Evolutionary conservation across 257 asterid genomes (phyloP).

Genomic region (Solanum tarapatanum): DNA sequence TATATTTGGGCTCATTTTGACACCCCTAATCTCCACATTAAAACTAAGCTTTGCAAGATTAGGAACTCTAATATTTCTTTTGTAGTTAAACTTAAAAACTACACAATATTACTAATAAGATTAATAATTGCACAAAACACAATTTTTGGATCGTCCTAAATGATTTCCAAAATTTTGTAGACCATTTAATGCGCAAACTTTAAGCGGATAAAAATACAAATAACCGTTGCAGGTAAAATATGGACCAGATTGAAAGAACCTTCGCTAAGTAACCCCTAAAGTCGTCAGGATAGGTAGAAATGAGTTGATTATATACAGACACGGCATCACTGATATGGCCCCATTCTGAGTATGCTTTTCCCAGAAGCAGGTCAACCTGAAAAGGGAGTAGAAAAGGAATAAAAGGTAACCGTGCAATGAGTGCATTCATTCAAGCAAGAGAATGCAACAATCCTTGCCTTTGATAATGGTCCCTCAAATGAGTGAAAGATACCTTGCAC

Average conservation of each 20-base stretch:
- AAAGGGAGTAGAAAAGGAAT: background rate
- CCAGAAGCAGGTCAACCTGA: slow-evolving; percentile 86
- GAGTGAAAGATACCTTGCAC: background rate
- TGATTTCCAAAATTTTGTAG: background rate
- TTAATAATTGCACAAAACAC: background rate
- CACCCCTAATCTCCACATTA: background rate
- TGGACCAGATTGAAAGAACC: slow-evolving; percentile 30
- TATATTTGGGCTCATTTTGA: too few species aligned
- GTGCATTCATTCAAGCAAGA: background rate
- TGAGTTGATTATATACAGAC: slow-evolving; percentile 75
- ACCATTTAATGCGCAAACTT: background rate
- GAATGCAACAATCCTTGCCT: background rate
- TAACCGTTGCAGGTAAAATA: background rate
- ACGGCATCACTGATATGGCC: slow-evolving; percentile 88
- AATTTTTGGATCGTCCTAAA: background rate
- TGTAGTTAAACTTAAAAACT: background rate
- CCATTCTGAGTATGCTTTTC: slow-evolving; percentile 95
- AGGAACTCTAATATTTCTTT: background rate
- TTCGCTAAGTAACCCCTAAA: slow-evolving; percentile 96
- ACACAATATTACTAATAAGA: background rate
- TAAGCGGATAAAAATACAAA: background rate
- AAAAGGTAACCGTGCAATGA: background rate
- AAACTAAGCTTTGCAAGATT: background rate
- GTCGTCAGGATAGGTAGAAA: slow-evolving; percentile 71
- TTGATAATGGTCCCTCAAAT: background rate